Conservation (phyloP, 768 basidiomycete species). For the Boletus patriciae region DNA sequence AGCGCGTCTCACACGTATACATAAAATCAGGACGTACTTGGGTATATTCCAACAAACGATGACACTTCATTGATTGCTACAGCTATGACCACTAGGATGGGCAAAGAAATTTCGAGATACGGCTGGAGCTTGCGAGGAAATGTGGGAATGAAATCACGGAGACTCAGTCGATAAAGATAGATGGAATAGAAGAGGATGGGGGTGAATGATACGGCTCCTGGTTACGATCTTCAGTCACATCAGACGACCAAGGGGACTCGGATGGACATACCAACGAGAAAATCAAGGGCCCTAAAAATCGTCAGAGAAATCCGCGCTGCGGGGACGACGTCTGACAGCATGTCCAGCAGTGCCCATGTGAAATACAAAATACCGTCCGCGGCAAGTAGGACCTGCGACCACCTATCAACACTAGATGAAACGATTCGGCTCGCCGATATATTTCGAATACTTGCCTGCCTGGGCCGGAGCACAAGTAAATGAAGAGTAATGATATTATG, state of each 20-base stretch:
- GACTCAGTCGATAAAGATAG: constrained; percentile 61
- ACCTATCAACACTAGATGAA: constrained; percentile 25
- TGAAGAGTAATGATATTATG: constrained; percentile 54
- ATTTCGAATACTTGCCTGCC: constrained; percentile 43
- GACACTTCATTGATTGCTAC: constrained; percentile 57
- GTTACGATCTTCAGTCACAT: not conserved
- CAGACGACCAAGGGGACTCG: not conserved
- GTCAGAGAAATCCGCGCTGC: constrained; percentile 45
- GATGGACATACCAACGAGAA: constrained; percentile 53
- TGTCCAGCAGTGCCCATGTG: constrained; percentile 56
- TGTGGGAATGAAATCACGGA: constrained; percentile 47
- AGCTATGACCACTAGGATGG: constrained; percentile 56
- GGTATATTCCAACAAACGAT: constrained; percentile 61
- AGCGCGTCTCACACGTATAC: not conserved
- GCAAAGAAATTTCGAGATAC: constrained; percentile 45
- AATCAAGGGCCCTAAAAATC: constrained; percentile 56
- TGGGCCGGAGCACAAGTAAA: constrained; percentile 48
- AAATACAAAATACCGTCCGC: constrained; percentile 65
- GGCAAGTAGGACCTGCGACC: constrained; percentile 58
- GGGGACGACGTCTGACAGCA: constrained; percentile 57
- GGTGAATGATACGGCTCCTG: constrained; percentile 57
- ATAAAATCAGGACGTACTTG: constrained; percentile 42
- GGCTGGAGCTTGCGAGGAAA: constrained; percentile 52
- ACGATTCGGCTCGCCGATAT: not conserved
- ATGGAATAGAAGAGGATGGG: constrained; percentile 64